Base-by-base conservation (phyloP, 2,329 filamentous ascomycete genomes). In the Fusarium xyrophilum region DNA sequence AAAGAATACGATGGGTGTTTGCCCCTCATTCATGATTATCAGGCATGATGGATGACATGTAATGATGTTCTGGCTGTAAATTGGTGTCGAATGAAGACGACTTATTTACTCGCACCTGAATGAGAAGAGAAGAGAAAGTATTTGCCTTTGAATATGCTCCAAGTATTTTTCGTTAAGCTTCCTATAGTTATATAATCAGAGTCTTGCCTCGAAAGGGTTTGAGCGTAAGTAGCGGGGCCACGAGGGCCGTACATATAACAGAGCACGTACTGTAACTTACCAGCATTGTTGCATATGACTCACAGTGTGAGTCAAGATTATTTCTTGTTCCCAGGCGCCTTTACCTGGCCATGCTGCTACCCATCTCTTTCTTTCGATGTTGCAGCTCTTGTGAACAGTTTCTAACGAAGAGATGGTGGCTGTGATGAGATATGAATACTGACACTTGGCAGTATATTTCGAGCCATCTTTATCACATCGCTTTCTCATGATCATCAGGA, bases 1-100 rank as follows among this genome's bases (percentile, higher is more conserved):
- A 71, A 75, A 64, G 48, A 66, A 67, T 36, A 67, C 69, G 50
- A 70, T 58, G 64, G 68, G 59, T 56, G 51, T 47, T 61, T 65
- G 55, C 56, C 60, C 55, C 67, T 70, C 67, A 65, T 54, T 23
- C 42, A 70, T 63, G 63, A 58, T 47, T 23, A 21, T 19, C 27
- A n/a, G 32, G 32, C 32, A 48, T 69, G 40, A 63, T 52, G 48
- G 39, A 62, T 53, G 44, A 59, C 40, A 21, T 58, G 36, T 48
- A 25, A 44, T 33, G 46, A 27, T 28, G 42, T 28, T 21, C 27
- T 50, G 21, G 4, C 27, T 50, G 32, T 25, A 27, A 11, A 19
- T 30, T 51, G 27, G 46, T 38, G 43, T 25, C 32, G 9, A 50
- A 35, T 35, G 21, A 25, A 50, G 30, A 35, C 8, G 28, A n/a